Evolutionary conservation across 306 rosid genomes (phyloP), one percentile per base, ranked within the genome.

Genomic region (Dicorynia guianensis): DNA sequence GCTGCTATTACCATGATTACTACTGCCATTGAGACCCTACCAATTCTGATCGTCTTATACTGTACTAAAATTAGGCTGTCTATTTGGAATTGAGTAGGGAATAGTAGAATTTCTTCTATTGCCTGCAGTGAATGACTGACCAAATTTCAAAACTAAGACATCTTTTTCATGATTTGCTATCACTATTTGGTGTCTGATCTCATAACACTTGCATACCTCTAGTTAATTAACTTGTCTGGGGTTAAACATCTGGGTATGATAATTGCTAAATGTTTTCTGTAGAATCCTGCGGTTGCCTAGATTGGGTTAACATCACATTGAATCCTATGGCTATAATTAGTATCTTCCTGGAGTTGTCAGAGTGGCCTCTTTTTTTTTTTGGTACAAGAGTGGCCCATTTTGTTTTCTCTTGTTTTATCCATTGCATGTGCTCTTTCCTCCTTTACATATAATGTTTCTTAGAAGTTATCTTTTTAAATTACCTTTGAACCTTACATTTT

Each of bases 1-100:
- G 71, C 80, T 83, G 74, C 63, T 84, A 76, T 79, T 67, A 63
- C 85, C 62, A 57, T 80, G 73, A 74, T 73, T 74, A 77, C 55
- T 74, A 19, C 68, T n/a, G 13, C 60, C 71, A 15, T 39, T 38
- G 50, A 69, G 72, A 65, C 80, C 63, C 63, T 77, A 68, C 52
- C 50, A 17, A 56, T 63, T 73, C 68, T 69, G 44, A 38, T 58
- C 69, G 19, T 54, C 57, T 59, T 40, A 72, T 72, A 40, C 67
- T 71, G 38, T 15, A 46, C 82, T 52, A 40, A 63, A 46, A 38
- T 61, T 60, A 80, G 81, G 83, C 63, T 75, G 36, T 65, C 42
- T 36, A 46, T 19, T 70, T 52, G 81, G 69, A 59, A 78, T 44
- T 43, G 3, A 62, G 67, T 53, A 58, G 67, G 54, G 33, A 48